Evolutionary conservation across 2,329 filamentous ascomycete species (phyloP), one percentile per base, ranked within the genome.

Genomic region (Aspergillus fructus): DNA sequence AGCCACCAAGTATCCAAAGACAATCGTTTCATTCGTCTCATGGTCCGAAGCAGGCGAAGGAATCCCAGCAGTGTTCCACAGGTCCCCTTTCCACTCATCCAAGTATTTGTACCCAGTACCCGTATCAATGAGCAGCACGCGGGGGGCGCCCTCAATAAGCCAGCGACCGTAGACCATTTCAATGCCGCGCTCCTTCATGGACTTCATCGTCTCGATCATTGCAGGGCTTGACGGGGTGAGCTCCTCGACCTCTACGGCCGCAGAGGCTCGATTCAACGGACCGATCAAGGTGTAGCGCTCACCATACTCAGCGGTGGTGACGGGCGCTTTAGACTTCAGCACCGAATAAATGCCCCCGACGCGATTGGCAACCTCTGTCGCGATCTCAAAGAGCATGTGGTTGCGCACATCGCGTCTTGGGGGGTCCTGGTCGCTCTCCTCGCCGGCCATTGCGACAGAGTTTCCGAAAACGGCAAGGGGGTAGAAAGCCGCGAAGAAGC

Each of bases 261-360:
- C 94, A 64, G 94, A 97, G 68, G 89, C 85, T 73, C 89, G 88
- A 78, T 97, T 97, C 73, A 96, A 87, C 58, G 94, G 94, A 2
- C 94, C 94, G 74, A 99, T 93, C 64, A 97, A 85, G 27, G 91
- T 96, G 78, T 99, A 99, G 65, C 91, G 87, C 59, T 96, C 92
- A 76, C 94, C 94, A 94, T 97, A 99, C 77, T 99, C 94, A 60
- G 92, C 92, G 1, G 93, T 97, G 43, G 94, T 97, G 61, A 97
- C 94, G 50, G 94, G 93, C 39, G 94, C 93, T 78, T 99, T 99
- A 61, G 94, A 99, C 78, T 99, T 99, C 78, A 99, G 88, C 64
- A 99, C 94, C 15, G 93, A 97, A 82, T 99, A 99, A 79, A 99
- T 99, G 69, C 94, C 94, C 71, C 94, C 94, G 61, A 99, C 94